Evolutionary conservation across 768 basidiomycete species (phyloP).

Genomic region (Kwoniella newhampshirensis): DNA sequence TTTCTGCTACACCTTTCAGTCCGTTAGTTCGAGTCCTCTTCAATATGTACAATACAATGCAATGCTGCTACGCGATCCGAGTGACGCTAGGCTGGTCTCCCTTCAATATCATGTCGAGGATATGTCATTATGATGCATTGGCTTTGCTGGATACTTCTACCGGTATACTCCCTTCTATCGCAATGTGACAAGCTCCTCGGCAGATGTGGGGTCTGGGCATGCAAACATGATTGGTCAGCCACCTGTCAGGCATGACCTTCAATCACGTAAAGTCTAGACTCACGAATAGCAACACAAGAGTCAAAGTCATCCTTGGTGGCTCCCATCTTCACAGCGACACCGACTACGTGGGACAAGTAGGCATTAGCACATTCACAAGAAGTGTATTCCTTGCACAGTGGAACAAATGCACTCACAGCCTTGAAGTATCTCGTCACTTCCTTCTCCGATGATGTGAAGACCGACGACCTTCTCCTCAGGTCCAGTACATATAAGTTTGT

Average conservation of each 20-base stretch:
- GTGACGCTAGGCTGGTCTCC: too few species aligned
- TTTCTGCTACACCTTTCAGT: too few species aligned
- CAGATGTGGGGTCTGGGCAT: slow-evolving; percentile 49
- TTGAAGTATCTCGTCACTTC: slow-evolving; percentile 92
- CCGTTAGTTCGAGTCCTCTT: too few species aligned
- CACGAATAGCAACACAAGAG: slow-evolving; percentile 51
- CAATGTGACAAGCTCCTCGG: slow-evolving; percentile 54
- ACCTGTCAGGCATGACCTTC: too few species aligned
- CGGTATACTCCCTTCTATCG: slow-evolving; percentile 27
- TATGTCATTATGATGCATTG: too few species aligned
- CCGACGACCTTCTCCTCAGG: slow-evolving; percentile 95
- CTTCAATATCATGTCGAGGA: too few species aligned
- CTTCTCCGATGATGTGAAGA: slow-evolving; percentile 84
- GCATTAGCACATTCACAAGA: background rate
- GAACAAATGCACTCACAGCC: slow-evolving; percentile 62
- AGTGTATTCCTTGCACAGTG: background rate
- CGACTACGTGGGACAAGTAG: slow-evolving; percentile 49
- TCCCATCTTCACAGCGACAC: slow-evolving; percentile 96
- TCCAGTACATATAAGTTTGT: slow-evolving; percentile 85
- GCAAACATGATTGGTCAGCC: background rate
- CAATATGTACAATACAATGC: too few species aligned
- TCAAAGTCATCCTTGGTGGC: slow-evolving; percentile 54
- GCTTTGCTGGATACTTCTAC: too few species aligned
- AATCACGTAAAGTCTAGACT: slow-evolving; percentile 15
- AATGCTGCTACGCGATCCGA: too few species aligned